Evolutionary conservation across 352 stramenopile genomes (phyloP), one percentile per base, ranked within the genome.

Genomic region (Peronospora tabacina): DNA sequence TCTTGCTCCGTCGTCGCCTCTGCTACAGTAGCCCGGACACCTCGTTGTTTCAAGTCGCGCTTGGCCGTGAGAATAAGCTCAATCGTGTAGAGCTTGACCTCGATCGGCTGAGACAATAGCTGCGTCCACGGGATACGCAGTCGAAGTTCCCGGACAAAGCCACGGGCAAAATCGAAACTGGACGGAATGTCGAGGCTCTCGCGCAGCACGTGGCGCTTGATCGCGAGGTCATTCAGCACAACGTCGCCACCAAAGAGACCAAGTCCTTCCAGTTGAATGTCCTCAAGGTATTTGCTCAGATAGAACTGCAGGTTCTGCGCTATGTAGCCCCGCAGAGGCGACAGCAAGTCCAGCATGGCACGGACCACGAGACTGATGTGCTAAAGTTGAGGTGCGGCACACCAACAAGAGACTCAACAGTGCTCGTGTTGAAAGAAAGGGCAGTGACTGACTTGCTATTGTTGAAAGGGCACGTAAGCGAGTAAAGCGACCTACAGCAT

Each of bases 41-140:
- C 36, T 32, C 42, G 53, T 12, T 52, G 36, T 11, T 73, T 48
- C 5, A 36, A 42, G 17, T 66, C 55, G 11, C 66, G 64, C 8
- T 73, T 73, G 33, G 76, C 76, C 5, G 78, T 89, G 3, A 94
- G 54, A 48, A 94, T 94, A 24, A 94, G 64, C 44, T 94, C 82
- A n/a, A 91, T 76, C 22, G 82, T 94, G 62, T 90, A 94, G 38
- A 94, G 64, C 46, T 94, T 94, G 41, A 94, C 73, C 47, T 91
- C 82, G 35, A 91, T 94, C 11, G 82, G 73, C 52, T 94, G 82
- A 3, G 80, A 91, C 15, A 94, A 59, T 51, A 94, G 36, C 32
- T 91, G 80, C n/a, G 80, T 91, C 82, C 82, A 94, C 29, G 82
- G 82, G 55, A 94, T 94, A 55, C 90, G 82, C 51, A 94, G 91